phyloP scores from a whole-genome alignment of 2,329 filamentous ascomycete genomes.

The Fusarium heterosporum region DNA sequence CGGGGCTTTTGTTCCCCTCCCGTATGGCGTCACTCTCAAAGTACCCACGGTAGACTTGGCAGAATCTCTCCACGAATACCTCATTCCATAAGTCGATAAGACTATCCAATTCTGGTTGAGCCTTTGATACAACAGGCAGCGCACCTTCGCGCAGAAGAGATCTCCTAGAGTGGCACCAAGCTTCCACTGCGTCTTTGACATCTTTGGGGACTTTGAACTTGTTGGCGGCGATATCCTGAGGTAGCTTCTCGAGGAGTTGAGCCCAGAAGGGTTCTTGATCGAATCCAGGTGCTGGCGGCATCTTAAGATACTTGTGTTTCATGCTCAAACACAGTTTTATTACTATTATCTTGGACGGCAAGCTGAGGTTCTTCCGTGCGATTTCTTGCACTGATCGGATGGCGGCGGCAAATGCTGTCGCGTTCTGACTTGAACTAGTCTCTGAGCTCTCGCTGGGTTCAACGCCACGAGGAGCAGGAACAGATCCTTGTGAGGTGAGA shows the following conservation, averaged over 20 bases:
- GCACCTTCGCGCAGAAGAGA: constrained; percentile 1
- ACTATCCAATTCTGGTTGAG: constrained; percentile 8
- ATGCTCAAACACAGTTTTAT: background rate
- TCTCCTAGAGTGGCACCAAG: constrained; percentile 21
- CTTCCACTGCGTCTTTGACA: background rate
- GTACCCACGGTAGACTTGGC: background rate
- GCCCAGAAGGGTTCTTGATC: constrained; percentile 24
- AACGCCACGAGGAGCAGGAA: background rate
- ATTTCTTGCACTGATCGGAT: background rate
- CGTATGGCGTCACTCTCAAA: background rate
- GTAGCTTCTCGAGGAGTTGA: fast-evolving
- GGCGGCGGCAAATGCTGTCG: background rate
- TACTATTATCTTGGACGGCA: background rate
- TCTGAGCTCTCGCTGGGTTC: background rate
- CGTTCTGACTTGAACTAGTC: background rate
- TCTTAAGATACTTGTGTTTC: background rate
- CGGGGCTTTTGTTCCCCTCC: too few relatives aligned
- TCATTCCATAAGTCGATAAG: constrained; percentile 38
- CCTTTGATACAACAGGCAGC: background rate
- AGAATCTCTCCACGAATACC: constrained; percentile 26
- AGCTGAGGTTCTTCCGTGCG: fast-evolving
- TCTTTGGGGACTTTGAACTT: constrained; percentile 2
- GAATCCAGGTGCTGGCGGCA: fast-evolving
- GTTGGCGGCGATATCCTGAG: fast-evolving
- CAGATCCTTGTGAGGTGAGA: background rate